phyloP scores from a whole-genome alignment of 2,329 filamentous ascomycete species.

The Colletotrichum orchidophilum region DNA sequence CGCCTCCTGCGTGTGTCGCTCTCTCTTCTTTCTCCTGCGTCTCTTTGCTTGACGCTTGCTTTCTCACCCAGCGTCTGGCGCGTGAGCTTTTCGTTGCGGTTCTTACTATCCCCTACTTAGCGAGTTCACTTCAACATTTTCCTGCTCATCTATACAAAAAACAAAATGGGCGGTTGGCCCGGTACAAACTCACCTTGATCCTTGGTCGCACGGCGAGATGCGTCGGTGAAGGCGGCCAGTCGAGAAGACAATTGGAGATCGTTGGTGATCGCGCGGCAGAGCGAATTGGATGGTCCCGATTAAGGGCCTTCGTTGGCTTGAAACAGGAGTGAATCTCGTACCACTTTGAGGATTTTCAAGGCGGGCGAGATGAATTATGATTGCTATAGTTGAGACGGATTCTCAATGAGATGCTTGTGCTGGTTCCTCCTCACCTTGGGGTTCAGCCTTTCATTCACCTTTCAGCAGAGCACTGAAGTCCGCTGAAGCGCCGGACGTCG shows the following conservation, averaged over 20 bases:
- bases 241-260: slow-evolving; percentile 16
- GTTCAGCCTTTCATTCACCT: slow-evolving; percentile 29
- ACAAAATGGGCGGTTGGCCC: neutral
- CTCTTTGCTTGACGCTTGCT: neutral
- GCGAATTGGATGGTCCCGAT: slow-evolving; percentile 4
- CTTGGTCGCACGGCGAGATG: neutral
- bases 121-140: slow-evolving; percentile 4
- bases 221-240: slow-evolving; percentile 13
- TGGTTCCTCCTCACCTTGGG: slow-evolving; percentile 16
- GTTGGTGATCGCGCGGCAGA: slow-evolving; percentile 8
- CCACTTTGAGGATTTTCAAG: neutral
- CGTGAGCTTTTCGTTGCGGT: neutral
- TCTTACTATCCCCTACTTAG: slow-evolving; percentile 8
- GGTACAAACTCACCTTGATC: slow-evolving; percentile 12
- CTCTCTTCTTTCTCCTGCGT: slow-evolving; percentile 2
- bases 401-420: slow-evolving; percentile 14
- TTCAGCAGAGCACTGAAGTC: slow-evolving; percentile 28
- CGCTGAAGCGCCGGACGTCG: slow-evolving; percentile 26
- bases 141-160: neutral
- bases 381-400: slow-evolving; percentile 10
- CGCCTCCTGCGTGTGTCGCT: slow-evolving; percentile 10
- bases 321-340: neutral
- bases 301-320: neutral
- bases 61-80: slow-evolving; percentile 9
- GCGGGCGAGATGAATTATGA: neutral